Evolutionary conservation across 1,139 yeast genomes (phyloP).

Genomic region (Pichia sp.): DNA sequence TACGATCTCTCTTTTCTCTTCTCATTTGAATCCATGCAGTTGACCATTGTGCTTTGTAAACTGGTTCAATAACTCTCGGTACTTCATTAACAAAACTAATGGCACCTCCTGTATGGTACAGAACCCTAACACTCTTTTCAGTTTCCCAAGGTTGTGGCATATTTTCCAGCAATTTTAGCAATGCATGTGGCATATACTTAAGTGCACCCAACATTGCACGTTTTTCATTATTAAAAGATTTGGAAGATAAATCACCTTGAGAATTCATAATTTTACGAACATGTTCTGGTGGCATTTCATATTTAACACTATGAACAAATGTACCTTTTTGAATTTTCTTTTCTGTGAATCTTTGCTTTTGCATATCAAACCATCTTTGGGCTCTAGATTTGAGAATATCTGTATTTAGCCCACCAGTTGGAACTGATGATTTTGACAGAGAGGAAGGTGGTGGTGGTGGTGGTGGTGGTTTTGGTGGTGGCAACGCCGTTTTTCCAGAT

Average conservation of each 20-base stretch:
- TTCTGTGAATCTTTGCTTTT: constrained; percentile 46
- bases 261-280: constrained; percentile 75
- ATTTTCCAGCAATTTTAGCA: constrained; percentile 79
- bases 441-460: constrained; percentile 14
- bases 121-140: constrained; percentile 73
- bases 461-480: constrained; percentile 2
- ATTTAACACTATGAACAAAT: constrained; percentile 53
- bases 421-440: constrained; percentile 26
- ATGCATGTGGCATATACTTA: constrained; percentile 94
- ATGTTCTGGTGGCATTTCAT: constrained; percentile 94
- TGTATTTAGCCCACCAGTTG: not conserved
- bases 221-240: constrained; percentile 79
- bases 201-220: constrained; percentile 85
- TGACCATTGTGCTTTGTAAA: constrained; percentile 94
- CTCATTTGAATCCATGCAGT: constrained; percentile 90
- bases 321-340: constrained; percentile 33
- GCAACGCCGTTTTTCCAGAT: constrained; percentile 6
- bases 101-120: constrained; percentile 90
- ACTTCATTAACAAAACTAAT: constrained; percentile 90
- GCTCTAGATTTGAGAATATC: constrained; percentile 37
- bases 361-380: constrained; percentile 59
- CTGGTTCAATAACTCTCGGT: constrained; percentile 89
- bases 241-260: constrained; percentile 81
- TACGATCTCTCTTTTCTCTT: constrained; percentile 83
- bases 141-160: constrained; percentile 99